A percentile compares a stretch with the other conserved stretches of the same genome.
Conservation (phyloP, 768 basidiomycete genomes). For the Flagelloscypha sp. region DNA sequence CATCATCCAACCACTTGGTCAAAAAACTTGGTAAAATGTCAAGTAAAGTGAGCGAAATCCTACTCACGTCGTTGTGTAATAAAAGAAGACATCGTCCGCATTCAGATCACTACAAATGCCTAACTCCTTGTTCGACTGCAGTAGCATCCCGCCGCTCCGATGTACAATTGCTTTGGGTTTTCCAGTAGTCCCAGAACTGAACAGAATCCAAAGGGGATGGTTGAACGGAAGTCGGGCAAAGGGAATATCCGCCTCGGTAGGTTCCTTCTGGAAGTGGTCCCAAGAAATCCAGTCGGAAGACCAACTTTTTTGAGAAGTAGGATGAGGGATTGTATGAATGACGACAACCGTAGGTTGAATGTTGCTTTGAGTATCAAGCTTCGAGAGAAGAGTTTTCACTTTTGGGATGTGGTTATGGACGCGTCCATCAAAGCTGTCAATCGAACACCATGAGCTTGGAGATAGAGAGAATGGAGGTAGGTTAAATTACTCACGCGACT, state of each 20-base stretch:
- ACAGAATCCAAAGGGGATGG: constrained; percentile 80
- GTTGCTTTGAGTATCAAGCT: constrained; percentile 31
- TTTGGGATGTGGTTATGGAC: constrained; percentile 61
- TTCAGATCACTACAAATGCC: constrained; percentile 58
- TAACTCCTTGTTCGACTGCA: constrained; percentile 67
- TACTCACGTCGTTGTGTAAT: constrained; percentile 73
- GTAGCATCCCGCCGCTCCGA: constrained; percentile 69
- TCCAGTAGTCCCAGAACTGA: constrained; percentile 81
- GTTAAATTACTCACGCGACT: constrained; percentile 44
- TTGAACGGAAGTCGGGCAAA: constrained; percentile 61
- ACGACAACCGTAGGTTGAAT: constrained; percentile 46
- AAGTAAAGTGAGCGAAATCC: constrained; percentile 2
- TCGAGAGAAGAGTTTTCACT: constrained; percentile 46
- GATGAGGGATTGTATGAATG: constrained; percentile 36
- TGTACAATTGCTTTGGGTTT: constrained; percentile 65
- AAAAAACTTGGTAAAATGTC: constrained; percentile 1
- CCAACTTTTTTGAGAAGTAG: constrained; percentile 30
- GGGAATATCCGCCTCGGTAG: constrained; percentile 49
- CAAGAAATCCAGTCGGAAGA: constrained; percentile 43
- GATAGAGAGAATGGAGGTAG: background rate
- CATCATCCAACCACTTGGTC: constrained; percentile 79
- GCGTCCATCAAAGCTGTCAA: constrained; percentile 66
- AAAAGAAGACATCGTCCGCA: constrained; percentile 68
- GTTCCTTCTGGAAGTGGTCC: constrained; percentile 41
- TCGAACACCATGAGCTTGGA: constrained; percentile 1